Evolutionary conservation across 192 early-diverging fungal genomes (phyloP).

Genomic region (Dissophora ornata): DNA sequence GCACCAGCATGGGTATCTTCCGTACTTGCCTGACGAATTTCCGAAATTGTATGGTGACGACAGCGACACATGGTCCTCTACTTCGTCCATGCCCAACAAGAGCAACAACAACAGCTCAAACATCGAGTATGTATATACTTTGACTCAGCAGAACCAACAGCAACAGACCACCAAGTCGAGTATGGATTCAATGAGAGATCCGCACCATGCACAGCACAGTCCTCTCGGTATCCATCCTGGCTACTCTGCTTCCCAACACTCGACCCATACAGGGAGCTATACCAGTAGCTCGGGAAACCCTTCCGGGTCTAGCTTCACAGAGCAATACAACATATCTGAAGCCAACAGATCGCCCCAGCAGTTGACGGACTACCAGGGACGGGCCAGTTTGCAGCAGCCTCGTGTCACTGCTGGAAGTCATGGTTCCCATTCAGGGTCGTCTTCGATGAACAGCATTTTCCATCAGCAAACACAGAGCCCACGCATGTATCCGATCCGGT

Average conservation of each 20-base stretch:
- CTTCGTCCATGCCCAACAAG: conserved; percentile 33
- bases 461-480: conserved; percentile 33
- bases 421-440: conserved; percentile 4
- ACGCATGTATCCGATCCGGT: conserved; percentile 12
- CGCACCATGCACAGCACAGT: not conserved
- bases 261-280: not conserved
- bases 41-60: conserved; percentile 30
- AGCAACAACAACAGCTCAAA: conserved; percentile 47
- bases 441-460: conserved; percentile 10
- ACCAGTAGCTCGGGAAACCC: conserved; percentile 8
- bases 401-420: not conserved
- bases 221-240: not conserved
- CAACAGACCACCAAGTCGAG: conserved; percentile 17
- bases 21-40: conserved; percentile 14
- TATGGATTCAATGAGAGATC: conserved; percentile 27
- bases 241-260: not conserved
- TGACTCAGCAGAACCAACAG: conserved; percentile 25
- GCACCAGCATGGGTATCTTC: not conserved
- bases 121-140: conserved; percentile 39
- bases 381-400: conserved; percentile 30
- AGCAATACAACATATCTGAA: conserved; percentile 27
- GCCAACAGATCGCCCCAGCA: conserved; percentile 21
- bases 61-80: conserved; percentile 46
- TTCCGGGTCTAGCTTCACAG: conserved; percentile 2
- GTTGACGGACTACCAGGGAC: conserved; percentile 21